Evolutionary conservation across 2,329 filamentous ascomycete genomes (phyloP), one percentile per base, ranked within the genome.

Genomic region (Xylariaceae sp.): DNA sequence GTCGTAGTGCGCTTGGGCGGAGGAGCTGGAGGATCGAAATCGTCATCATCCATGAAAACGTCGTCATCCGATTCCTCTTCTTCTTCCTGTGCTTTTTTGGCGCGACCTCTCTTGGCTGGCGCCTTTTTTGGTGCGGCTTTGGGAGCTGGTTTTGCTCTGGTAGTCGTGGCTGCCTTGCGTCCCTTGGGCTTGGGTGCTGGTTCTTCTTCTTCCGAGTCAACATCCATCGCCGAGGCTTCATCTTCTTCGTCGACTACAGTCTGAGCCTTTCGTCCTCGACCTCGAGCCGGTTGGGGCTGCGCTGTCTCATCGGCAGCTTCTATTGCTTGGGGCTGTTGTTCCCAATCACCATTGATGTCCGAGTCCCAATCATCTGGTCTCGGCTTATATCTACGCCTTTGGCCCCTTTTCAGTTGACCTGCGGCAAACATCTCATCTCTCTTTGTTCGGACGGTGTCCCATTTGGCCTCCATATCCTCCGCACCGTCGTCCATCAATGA

Each of bases 331-430:
- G 87, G 82, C 51, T 90, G 83, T 42, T 94, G 87, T 52, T 86
- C 86, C 91, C 92, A 97, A 44, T 78, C 77, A 0, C 91, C 94
- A 44, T 96, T 86, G 22, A 91, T 73, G 57, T 97, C 92, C n/a
- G 83, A 89, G 63, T 97, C 90, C 90, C 91, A 97, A 2, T 76
- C 77, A 11, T 82, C 79, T 1, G 92, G 92, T 65, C 85, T 89
- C 0, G 89, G 85, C 64, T 88, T 92, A 52, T 88, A 75, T 55
- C 75, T 82, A 50, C 68, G 66, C 61, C 75, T 81, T 61, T 76
- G 78, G 39, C 44, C 69, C 58, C 58, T 62, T 68, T 80, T 85
- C 35, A 82, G 65, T 41, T 79, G 71, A 2, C 89, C 89, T 14
- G 79, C 80, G 11, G 78, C 76, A 62, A 90, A 92, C 60, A 83